Percentiles rank a stretch among this genome's conserved stretches.
Conservation (phyloP, 192 early-diverging fungal genomes). For the Mortierella alpina region DNA sequence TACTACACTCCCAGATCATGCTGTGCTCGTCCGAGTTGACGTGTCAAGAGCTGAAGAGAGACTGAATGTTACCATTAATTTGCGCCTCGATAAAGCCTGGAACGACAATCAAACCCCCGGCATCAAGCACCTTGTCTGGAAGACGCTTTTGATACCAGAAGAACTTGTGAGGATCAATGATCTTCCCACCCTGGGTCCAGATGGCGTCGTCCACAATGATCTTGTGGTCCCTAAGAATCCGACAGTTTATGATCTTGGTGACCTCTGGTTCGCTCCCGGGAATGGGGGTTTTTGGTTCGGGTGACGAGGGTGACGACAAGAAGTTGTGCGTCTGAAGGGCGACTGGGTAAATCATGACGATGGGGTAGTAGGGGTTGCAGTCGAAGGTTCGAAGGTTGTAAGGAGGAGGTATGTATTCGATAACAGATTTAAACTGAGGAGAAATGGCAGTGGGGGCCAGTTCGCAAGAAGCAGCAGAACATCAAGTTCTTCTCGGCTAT, state of each 20-base stretch:
- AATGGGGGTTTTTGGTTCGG: slow-evolving; percentile 32
- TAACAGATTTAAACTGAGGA: too few relatives aligned
- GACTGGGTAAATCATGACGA: slow-evolving; percentile 38
- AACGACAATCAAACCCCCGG: slow-evolving; percentile 72
- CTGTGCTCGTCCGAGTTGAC: not conserved
- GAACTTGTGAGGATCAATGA: slow-evolving; percentile 75
- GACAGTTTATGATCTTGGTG: slow-evolving; percentile 78
- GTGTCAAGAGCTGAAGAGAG: not conserved
- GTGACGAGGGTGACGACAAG: slow-evolving; percentile 26
- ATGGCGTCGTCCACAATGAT: slow-evolving; percentile 75
- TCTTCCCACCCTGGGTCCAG: slow-evolving; percentile 81
- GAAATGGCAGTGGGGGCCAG: too few relatives aligned
- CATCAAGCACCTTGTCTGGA: slow-evolving; percentile 79
- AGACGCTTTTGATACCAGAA: slow-evolving; percentile 76
- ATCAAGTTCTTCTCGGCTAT: too few relatives aligned
- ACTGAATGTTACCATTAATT: slow-evolving; percentile 68
- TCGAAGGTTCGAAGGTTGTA: too few relatives aligned
- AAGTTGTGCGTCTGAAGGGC: slow-evolving; percentile 34
- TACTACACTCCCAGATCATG: too few relatives aligned
- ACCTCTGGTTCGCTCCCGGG: slow-evolving; percentile 33
- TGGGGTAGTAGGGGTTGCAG: not conserved
- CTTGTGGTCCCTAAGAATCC: slow-evolving; percentile 75
- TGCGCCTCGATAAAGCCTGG: slow-evolving; percentile 88
- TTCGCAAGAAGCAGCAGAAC: too few relatives aligned
- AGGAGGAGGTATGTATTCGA: too few relatives aligned